phyloP scores from a whole-genome alignment of 805 yeast genomes.

The Candida nitratophila region DNA sequence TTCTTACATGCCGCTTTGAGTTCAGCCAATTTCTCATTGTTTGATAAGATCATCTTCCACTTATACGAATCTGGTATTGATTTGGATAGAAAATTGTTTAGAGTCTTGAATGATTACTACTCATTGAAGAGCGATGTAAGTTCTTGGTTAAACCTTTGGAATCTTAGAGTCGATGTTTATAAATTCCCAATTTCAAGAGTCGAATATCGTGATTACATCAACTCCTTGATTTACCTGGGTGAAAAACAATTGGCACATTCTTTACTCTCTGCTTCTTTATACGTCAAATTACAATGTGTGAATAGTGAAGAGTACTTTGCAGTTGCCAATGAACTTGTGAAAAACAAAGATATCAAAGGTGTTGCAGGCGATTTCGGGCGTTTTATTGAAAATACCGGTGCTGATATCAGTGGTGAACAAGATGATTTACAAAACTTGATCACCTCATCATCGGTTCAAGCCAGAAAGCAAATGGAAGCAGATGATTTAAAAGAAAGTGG shows the following conservation, averaged over 20 bases:
- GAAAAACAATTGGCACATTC: neutral
- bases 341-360: neutral
- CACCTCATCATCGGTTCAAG: neutral
- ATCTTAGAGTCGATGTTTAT: constrained; percentile 10
- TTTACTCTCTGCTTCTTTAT: neutral
- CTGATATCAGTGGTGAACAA: neutral
- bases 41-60: constrained; percentile 8
- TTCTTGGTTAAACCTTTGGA: constrained; percentile 14
- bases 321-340: constrained; percentile 6
- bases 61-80: constrained; percentile 5
- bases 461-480: neutral
- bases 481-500: neutral
- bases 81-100: constrained; percentile 10
- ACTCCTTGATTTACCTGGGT: neutral
- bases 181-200: constrained; percentile 1
- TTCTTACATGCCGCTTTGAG: constrained; percentile 12
- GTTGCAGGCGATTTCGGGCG: neutral
- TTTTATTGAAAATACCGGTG: neutral
- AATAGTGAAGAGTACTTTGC: constrained; percentile 1
- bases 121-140: constrained; percentile 7
- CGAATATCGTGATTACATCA: neutral
- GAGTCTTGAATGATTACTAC: constrained; percentile 9
- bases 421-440: neutral
- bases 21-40: constrained; percentile 8
- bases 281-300: neutral